Conservation (phyloP, 768 basidiomycete genomes). For the Kwoniella dendrophila region DNA sequence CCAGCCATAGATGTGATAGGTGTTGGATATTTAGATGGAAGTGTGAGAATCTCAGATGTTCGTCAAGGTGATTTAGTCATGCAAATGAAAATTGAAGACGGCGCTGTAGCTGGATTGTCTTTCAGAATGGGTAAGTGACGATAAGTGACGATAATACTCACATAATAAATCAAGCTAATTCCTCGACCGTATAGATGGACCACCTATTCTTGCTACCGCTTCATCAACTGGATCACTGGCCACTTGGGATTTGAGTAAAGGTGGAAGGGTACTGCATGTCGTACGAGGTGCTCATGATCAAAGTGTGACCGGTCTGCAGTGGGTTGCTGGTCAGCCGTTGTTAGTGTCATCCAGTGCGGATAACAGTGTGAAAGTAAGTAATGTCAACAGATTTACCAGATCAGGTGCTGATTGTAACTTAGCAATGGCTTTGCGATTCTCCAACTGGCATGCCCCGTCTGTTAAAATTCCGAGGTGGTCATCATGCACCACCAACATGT, state of each 20-base stretch:
- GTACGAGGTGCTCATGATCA: constrained; percentile 87
- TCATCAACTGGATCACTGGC: constrained; percentile 86
- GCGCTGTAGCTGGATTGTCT: constrained; percentile 70
- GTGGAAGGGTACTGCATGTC: constrained; percentile 80
- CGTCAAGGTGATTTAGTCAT: constrained; percentile 86
- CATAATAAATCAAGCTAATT: neutral
- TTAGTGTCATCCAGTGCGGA: constrained; percentile 88
- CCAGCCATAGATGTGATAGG: constrained; percentile 96
- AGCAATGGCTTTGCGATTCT: constrained; percentile 99
- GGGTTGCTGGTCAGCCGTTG: constrained; percentile 90
- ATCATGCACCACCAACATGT: constrained; percentile 84
- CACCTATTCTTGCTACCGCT: constrained; percentile 82
- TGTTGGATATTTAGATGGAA: constrained; percentile 85
- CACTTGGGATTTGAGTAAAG: constrained; percentile 85
- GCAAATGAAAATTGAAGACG: constrained; percentile 87
- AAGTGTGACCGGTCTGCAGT: constrained; percentile 77
- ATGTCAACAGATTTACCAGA: neutral
- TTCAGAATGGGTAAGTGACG: constrained; percentile 76
- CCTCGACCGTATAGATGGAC: constrained; percentile 67
- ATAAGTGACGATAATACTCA: too few relatives aligned
- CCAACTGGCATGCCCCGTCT: constrained; percentile 81
- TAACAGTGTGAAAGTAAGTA: constrained; percentile 84
- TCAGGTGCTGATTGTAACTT: constrained; percentile 13
- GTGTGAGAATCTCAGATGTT: constrained; percentile 85
- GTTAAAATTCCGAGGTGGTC: constrained; percentile 89